Evolutionary conservation across 441 rosid species (phyloP).

Genomic region (Eruca vesicaria): DNA sequence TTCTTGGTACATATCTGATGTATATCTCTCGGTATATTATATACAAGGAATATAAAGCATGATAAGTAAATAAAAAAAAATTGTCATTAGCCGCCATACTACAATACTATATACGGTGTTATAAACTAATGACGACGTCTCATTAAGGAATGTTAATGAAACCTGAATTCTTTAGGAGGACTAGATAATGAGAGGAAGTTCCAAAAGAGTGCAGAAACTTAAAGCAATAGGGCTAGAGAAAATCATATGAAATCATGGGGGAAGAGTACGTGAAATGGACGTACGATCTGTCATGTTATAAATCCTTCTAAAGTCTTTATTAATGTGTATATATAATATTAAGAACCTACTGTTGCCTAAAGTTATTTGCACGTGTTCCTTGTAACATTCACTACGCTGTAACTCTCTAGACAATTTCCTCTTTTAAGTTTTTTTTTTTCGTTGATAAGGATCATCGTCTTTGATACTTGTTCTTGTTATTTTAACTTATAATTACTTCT

Average conservation of each 20-base stretch:
- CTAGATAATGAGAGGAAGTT: background rate
- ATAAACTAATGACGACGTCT: conserved; percentile 1
- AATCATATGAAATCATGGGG: conserved; percentile 1
- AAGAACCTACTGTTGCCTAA: background rate
- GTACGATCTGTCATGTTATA: conserved; percentile 10
- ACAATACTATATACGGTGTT: background rate
- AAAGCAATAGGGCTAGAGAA: background rate
- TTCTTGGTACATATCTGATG: background rate
- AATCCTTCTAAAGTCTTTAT: background rate
- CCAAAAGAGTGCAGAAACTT: background rate
- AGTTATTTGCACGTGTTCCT: conserved; percentile 15
- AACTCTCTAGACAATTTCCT: background rate
- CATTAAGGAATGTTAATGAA: background rate
- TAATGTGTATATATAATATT: background rate
- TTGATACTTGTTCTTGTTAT: background rate
- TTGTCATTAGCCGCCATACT: background rate
- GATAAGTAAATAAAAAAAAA: background rate
- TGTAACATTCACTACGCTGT: background rate
- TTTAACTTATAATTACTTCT: background rate
- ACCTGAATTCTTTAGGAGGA: background rate
- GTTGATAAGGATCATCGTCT: background rate
- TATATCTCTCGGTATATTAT: background rate
- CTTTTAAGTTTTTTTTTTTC: background rate
- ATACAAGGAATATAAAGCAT: background rate
- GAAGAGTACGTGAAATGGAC: background rate